phyloP scores from a whole-genome alignment of 73 alveolate genomes.

The Paramecium octaurelia region DNA sequence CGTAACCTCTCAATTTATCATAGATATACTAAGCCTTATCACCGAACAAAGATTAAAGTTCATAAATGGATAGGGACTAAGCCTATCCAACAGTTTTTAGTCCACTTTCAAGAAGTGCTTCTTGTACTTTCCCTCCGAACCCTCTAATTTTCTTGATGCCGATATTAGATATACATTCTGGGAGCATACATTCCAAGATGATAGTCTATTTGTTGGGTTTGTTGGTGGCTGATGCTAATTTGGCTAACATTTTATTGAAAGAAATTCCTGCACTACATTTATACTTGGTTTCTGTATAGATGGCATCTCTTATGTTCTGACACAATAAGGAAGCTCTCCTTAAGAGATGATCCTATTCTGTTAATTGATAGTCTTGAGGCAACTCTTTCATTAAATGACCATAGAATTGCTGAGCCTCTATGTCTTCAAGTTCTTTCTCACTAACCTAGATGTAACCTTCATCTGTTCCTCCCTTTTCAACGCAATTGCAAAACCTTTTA shows the following conservation, averaged over 20 bases:
- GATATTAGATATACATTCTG: background rate
- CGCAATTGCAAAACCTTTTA: background rate
- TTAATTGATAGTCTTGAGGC: background rate
- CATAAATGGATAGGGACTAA: background rate
- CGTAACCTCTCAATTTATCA: constrained; percentile 36
- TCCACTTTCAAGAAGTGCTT: background rate
- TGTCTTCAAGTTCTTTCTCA: background rate
- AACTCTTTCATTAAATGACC: background rate
- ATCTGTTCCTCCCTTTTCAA: constrained; percentile 44
- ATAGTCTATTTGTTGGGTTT: constrained; percentile 26
- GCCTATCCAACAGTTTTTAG: constrained; percentile 27
- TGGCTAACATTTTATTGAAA: constrained; percentile 7
- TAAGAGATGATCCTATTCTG: background rate
- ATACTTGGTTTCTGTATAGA: background rate
- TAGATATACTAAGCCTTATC: background rate
- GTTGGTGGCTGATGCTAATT: constrained; percentile 37
- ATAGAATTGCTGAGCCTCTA: background rate
- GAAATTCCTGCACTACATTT: constrained; percentile 40
- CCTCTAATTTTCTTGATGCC: constrained; percentile 13
- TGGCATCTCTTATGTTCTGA: background rate
- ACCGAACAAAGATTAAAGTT: background rate
- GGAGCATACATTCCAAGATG: background rate
- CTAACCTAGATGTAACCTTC: background rate
- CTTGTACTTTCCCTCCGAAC: constrained; percentile 14
- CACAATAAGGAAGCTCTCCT: background rate